Evolutionary conservation across 441 rosid species (phyloP), one percentile per base, ranked within the genome.

Genomic region (Populus hybrid): DNA sequence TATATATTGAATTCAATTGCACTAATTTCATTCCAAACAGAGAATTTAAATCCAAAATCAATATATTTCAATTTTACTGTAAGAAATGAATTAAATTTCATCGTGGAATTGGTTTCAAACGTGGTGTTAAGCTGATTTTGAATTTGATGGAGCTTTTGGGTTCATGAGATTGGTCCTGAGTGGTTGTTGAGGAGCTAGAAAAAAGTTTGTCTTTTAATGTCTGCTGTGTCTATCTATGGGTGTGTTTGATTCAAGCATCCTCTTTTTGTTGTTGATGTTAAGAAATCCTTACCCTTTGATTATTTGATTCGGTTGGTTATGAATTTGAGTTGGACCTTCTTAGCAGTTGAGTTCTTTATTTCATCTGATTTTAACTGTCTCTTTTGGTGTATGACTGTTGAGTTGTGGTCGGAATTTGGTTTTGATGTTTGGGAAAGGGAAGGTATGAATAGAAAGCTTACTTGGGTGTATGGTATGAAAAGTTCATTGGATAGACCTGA

Each of bases 361-460:
- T 53, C 1, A 53, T 16, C 61, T 26, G 35, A 71, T 75, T 82
- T 75, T 46, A 57, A 32, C 69, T n/a, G 46, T 26, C 32, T 12
- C n/a, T 18, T n/a, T 10, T 70, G 5, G 70, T 12, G 4, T 32
- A 12, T 57, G 28, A 1, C 6, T 65, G 40, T 42, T 21, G 1
- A 53, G 61, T 53, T 53, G n/a, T 53, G 61, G 61, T 53, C 8
- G n/a, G 61, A 53, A 53, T 5, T 28, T n/a, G 18, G 21, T 63
- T 18, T 57, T 57, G 23, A 35, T 42, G n/a, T 24, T 53, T 8
- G 72, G 23, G 65, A 53, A 18, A 53, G n/a, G n/a, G 8, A 16
- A 53, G 61, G n/a, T 53, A 16, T 53, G 61, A 16, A 53, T 53
- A 53, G 61, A 53, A 53, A 53, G n/a, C 1, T 50, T 50, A 50